phyloP scores from a whole-genome alignment of 345 rosid genomes.

The Conringia planisiliqua region DNA sequence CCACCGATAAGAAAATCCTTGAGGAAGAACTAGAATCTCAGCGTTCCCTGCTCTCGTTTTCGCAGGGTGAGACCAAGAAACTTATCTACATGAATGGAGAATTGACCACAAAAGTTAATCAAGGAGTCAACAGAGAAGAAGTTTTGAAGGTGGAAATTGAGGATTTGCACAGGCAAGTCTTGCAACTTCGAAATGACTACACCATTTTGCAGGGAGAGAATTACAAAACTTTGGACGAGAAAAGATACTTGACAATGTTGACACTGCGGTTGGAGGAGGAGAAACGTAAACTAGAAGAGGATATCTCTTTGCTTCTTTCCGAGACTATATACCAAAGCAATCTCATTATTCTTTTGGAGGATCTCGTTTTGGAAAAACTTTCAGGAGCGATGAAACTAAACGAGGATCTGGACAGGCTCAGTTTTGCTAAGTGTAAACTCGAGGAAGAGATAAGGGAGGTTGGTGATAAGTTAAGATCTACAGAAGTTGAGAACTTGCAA shows the following conservation, averaged over 20 bases:
- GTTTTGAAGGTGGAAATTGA: constrained; percentile 50
- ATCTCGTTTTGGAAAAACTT: constrained; percentile 43
- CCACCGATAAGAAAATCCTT: constrained; percentile 43
- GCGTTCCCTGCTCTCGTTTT: constrained; percentile 41
- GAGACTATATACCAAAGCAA: constrained; percentile 56
- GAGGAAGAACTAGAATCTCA: constrained; percentile 45
- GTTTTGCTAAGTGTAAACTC: constrained; percentile 47
- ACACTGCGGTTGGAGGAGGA: constrained; percentile 44
- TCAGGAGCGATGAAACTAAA: constrained; percentile 43
- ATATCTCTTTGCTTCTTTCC: constrained; percentile 41
- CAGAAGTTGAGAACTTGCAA: constrained; percentile 36
- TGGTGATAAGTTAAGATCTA: constrained; percentile 42
- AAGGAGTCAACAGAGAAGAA: constrained; percentile 57
- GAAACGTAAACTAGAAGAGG: constrained; percentile 58
- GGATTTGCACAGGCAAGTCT: constrained; percentile 45
- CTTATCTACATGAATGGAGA: constrained; percentile 45
- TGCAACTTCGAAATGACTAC: constrained; percentile 43
- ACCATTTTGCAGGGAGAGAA: constrained; percentile 50
- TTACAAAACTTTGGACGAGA: constrained; percentile 47
- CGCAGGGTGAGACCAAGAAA: constrained; percentile 44
- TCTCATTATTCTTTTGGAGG: constrained; percentile 53
- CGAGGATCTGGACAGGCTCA: constrained; percentile 42
- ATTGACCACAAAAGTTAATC: constrained; percentile 45
- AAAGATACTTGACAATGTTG: constrained; percentile 40
- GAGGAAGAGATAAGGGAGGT: constrained; percentile 45